Base-by-base conservation (phyloP, 352 stramenopile genomes). In the Achlya hypogyna region DNA sequence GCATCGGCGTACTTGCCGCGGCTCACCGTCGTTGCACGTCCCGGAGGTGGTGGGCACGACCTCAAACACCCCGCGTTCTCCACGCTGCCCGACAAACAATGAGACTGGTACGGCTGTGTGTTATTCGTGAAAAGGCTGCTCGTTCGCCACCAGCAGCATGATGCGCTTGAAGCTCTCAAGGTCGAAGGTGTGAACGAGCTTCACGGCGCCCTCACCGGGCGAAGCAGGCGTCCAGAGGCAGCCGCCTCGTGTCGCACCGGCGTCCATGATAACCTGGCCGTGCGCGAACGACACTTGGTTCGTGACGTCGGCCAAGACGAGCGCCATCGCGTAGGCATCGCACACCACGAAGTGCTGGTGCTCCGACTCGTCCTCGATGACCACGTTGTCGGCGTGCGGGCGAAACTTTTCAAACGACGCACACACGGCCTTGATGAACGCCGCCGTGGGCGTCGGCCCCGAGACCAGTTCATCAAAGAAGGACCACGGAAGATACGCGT, bases 301-400 rank as follows among this genome's bases (percentile, higher is more conserved):
- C 29, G 49, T 54, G 29, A 16, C 6, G 29, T 54, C 49, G 25
- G 87, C 68, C 10, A 91, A 69, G 40, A 93, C 72, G 28, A 88
- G 74, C 28, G 79, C 83, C 29, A 89, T 69, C 8, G 84, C 82
- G 64, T 91, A 91, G 18, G 81, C 84, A 42, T 91, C 82, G 54
- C 84, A 93, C 20, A 84, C 77, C 6, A 82, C 67, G 53, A 93
- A 93, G 10, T 71, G 75, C 43, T 76, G 69, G 31, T 75, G 54
- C 29, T 74, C 53, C 16, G 32, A 14, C 45, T 66, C 45, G 47
- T 81, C 72, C 28, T 76, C 72, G 63, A 91, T 88, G 20, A 91
- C 49, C 6, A 6, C 49, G 23, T 16, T 16, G 49, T 54, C 29
- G 29, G 6, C 6, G 6, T 54, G 23, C 23, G 49, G 49, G 6